These are phyloP conservation scores for Paecilomyces niveus DNA, from an alignment of 2,329 filamentous ascomycete genomes.

Conservation along the genomic window DNA sequence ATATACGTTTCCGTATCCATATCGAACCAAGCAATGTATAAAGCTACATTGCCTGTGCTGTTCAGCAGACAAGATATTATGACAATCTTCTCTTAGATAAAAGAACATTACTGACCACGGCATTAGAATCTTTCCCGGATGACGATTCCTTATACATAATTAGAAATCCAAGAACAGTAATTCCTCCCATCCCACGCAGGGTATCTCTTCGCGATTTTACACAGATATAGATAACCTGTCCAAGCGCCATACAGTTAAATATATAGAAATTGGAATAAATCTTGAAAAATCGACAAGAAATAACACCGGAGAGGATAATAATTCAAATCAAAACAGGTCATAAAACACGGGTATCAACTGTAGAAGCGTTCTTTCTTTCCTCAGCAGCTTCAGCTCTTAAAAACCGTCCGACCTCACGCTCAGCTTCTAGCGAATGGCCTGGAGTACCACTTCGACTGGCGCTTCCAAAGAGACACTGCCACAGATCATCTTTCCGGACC, in stretches of 20 bases:
- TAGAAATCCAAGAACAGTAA: not conserved
- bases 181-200: not conserved
- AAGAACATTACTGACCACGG: too few relatives aligned
- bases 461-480: slow-evolving; percentile 78
- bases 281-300: not conserved
- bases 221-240: not conserved
- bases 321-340: not conserved
- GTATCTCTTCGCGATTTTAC: not conserved
- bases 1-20: too few relatives aligned
- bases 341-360: not conserved
- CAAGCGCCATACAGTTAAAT: not conserved
- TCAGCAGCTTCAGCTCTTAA: slow-evolving; percentile 52
- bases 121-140: not conserved
- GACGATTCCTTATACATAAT: not conserved
- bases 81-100: too few relatives aligned
- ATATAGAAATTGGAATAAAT: not conserved
- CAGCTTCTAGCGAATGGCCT: slow-evolving; percentile 16
- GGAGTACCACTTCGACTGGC: slow-evolving; percentile 20
- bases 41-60: too few relatives aligned
- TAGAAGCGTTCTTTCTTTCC: slow-evolving; percentile 22
- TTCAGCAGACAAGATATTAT: too few relatives aligned
- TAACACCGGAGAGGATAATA: not conserved
- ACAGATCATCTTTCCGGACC: slow-evolving; percentile 71
- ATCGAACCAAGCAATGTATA: too few relatives aligned
- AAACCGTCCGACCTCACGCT: slow-evolving; percentile 43